phyloP scores from a whole-genome alignment of 2,329 filamentous ascomycete species.

The Fusarium neocosmosporiellum region DNA sequence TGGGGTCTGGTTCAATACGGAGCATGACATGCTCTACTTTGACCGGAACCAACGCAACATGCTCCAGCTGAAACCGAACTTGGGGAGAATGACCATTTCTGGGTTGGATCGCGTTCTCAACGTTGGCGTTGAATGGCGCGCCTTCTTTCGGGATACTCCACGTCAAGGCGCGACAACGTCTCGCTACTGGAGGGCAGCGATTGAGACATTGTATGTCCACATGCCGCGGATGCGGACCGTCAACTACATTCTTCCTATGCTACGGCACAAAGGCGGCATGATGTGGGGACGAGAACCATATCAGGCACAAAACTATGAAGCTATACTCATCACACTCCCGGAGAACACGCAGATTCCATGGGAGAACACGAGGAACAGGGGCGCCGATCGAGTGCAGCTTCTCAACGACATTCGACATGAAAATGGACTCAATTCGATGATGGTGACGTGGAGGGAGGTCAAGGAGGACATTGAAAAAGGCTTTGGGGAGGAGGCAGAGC shows the following conservation, averaged over 20 bases:
- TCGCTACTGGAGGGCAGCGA: conserved; percentile 33
- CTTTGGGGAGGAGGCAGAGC: conserved; percentile 8
- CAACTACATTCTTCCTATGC: conserved; percentile 43
- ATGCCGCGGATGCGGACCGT: conserved; percentile 40
- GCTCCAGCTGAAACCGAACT: conserved; percentile 23
- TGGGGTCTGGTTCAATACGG: conserved; percentile 43
- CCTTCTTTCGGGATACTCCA: conserved; percentile 43
- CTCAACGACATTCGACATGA: conserved; percentile 4
- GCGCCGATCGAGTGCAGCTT: not conserved
- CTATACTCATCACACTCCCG: conserved; percentile 37
- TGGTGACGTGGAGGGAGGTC: conserved; percentile 32
- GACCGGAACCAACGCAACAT: conserved; percentile 41
- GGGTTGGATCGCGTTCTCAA: conserved; percentile 43
- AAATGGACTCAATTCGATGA: not conserved
- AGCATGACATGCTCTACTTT: conserved; percentile 45
- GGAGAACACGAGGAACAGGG: conserved; percentile 28
- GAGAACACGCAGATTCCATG: conserved; percentile 38
- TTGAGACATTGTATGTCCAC: conserved; percentile 35
- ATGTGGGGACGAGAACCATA: conserved; percentile 45
- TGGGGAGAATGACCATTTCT: conserved; percentile 16
- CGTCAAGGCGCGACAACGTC: conserved; percentile 37
- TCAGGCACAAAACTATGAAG: conserved; percentile 25
- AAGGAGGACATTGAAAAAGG: conserved; percentile 31
- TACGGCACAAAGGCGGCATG: conserved; percentile 41
- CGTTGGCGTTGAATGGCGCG: conserved; percentile 46